phyloP scores from a whole-genome alignment of 1,139 yeast genomes.

The Magnusiomyces sp. region DNA sequence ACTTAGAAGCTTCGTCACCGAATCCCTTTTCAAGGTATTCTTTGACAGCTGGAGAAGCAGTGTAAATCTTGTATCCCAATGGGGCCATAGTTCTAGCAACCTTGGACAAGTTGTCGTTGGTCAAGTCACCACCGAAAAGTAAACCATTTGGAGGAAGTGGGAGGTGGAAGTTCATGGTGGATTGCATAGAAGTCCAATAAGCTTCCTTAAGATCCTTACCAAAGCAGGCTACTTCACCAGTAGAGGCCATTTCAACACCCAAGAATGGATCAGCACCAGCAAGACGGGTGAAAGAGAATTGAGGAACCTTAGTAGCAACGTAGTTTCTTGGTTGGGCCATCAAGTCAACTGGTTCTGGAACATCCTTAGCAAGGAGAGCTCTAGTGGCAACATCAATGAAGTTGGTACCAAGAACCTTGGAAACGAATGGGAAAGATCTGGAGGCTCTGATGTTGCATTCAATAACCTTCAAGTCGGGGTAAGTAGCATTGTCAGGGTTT shows the following conservation, averaged over 20 bases:
- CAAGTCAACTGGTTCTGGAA: constrained; percentile 82
- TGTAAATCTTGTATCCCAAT: constrained; percentile 74
- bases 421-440: constrained; percentile 96
- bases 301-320: constrained; percentile 97
- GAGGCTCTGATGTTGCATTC: constrained; percentile 99
- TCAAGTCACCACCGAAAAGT: constrained; percentile 86
- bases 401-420: constrained; percentile 89
- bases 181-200: constrained; percentile 94
- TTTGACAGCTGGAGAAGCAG: constrained; percentile 66
- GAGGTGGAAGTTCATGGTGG: constrained; percentile 91
- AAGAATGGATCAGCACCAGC: constrained; percentile 99
- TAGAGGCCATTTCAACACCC: constrained; percentile 98
- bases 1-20: constrained; percentile 17
- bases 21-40: constrained; percentile 50
- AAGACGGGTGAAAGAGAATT: constrained; percentile 92
- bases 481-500: constrained; percentile 59
- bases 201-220: constrained; percentile 82
- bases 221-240: constrained; percentile 97
- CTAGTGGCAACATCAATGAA: constrained; percentile 90
- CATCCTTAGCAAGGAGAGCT: constrained; percentile 67
- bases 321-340: constrained; percentile 73
- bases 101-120: constrained; percentile 57
- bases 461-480: constrained; percentile 79
- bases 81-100: constrained; percentile 65
- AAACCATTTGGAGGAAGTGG: constrained; percentile 88